Percentiles rank a stretch among this genome's conserved stretches.
Evolutionary conservation across 805 yeast species (phyloP).

Genomic region (Cyberlindnera saturnus): DNA sequence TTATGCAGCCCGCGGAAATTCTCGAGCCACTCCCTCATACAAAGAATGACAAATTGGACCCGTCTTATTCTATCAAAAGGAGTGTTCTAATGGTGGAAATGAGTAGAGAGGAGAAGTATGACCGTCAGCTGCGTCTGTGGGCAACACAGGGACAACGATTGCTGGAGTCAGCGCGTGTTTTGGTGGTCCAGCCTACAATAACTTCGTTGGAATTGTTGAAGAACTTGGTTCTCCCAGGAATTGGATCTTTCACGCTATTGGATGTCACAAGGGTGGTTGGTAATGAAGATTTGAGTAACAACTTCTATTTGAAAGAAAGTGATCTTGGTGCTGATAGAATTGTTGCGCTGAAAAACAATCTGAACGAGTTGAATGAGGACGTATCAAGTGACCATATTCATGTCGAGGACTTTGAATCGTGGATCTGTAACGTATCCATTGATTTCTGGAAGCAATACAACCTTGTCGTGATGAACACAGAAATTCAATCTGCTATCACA

Average conservation of each 20-base stretch:
- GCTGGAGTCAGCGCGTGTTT: constrained; percentile 51
- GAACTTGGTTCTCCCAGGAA: constrained; percentile 72
- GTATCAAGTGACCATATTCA: constrained; percentile 25
- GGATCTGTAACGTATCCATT: constrained; percentile 8
- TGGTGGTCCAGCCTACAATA: constrained; percentile 52
- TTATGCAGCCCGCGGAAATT: neutral
- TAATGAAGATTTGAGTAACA: constrained; percentile 42
- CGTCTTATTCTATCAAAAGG: neutral
- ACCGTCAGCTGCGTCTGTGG: constrained; percentile 88
- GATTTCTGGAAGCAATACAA: constrained; percentile 42
- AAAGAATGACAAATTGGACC: no score
- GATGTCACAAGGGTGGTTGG: constrained; percentile 35
- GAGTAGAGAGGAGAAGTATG: constrained; percentile 51
- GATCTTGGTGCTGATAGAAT: constrained; percentile 40
- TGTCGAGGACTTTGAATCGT: constrained; percentile 5
- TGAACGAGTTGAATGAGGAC: constrained; percentile 59
- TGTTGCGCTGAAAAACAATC: constrained; percentile 29
- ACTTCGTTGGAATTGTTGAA: constrained; percentile 66
- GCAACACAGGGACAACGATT: constrained; percentile 65
- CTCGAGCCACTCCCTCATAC: no score
- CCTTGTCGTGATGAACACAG: constrained; percentile 41
- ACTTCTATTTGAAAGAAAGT: constrained; percentile 51
- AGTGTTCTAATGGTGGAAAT: neutral
- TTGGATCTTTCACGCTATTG: constrained; percentile 58
- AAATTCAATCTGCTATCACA: constrained; percentile 25